Conservation (phyloP, 2,329 filamentous ascomycete species). For the Fusarium circinatum region DNA sequence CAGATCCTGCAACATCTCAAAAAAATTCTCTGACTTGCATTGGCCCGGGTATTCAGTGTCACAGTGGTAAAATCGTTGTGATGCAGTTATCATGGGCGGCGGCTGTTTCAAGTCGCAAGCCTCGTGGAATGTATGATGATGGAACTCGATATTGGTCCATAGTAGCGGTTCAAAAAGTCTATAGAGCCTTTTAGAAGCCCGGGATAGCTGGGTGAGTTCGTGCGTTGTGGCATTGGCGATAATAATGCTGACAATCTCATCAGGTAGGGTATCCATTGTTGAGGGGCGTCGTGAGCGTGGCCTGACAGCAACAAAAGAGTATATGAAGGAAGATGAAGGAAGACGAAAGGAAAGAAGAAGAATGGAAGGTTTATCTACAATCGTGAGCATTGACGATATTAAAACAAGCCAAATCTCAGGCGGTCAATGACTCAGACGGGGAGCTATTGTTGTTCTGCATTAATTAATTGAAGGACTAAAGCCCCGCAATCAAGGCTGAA, state of each 20-base stretch:
- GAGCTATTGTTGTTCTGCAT: background rate
- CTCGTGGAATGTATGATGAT: background rate
- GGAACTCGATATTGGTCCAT: background rate
- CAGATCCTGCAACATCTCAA: background rate
- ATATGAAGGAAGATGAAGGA: background rate
- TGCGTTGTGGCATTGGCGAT: background rate
- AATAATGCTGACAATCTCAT: background rate
- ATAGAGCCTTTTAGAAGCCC: background rate
- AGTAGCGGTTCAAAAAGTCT: background rate
- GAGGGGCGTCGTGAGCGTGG: too few relatives aligned
- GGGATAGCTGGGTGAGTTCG: background rate
- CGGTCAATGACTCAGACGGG: background rate
- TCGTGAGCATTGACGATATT: too few relatives aligned
- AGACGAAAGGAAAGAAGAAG: too few relatives aligned
- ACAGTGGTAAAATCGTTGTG: background rate
- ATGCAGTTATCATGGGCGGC: background rate
- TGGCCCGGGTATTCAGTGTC: background rate
- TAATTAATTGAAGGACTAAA: background rate
- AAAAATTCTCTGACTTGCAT: background rate
- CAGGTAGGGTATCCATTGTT: background rate
- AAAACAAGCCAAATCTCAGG: background rate
- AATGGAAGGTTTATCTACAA: background rate
- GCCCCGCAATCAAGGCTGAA: background rate
- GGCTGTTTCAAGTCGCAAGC: background rate
- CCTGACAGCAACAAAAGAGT: too few relatives aligned